Evolutionary conservation across 352 stramenopile species (phyloP).

Genomic region (Phytophthora sansomeana): DNA sequence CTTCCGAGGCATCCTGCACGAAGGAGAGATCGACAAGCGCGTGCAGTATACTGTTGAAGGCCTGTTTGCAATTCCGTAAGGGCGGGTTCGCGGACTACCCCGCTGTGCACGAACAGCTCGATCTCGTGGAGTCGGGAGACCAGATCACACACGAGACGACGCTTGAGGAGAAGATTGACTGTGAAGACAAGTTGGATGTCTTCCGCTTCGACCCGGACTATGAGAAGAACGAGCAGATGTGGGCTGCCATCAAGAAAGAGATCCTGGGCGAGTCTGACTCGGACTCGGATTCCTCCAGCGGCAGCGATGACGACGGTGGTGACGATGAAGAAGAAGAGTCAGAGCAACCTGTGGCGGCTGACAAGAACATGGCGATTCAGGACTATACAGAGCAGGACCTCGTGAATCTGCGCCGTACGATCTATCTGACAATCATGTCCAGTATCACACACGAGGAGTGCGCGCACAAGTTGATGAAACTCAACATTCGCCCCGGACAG

Average conservation of each 20-base stretch:
- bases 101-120: conserved; percentile 94
- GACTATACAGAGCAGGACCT: conserved; percentile 98
- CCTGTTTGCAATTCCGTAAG: conserved; percentile 97
- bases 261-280: conserved; percentile 96
- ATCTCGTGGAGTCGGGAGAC: conserved; percentile 98
- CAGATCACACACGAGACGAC: conserved; percentile 99
- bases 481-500: conserved; percentile 96
- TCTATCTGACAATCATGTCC: conserved; percentile 99
- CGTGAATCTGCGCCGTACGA: conserved; percentile 97
- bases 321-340: conserved; percentile 50
- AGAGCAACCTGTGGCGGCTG: conserved; percentile 22
- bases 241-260: conserved; percentile 95
- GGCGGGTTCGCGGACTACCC: conserved; percentile 96
- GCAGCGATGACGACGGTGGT: conserved; percentile 64
- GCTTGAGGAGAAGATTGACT: conserved; percentile 97
- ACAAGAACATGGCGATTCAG: conserved; percentile 82
- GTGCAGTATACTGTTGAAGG: conserved; percentile 99
- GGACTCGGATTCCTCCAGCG: conserved; percentile 67
- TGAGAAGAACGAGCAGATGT: conserved; percentile 97
- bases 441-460: conserved; percentile 99
- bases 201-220: conserved; percentile 97
- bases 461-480: conserved; percentile 98
- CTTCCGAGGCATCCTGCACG: conserved; percentile 97
- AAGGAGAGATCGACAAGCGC: conserved; percentile 97
- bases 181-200: conserved; percentile 96